Percentiles rank a stretch among this genome's conserved stretches.
Evolutionary conservation across 2,329 filamentous ascomycete species (phyloP).

Genomic region (Monilinia aucupariae): DNA sequence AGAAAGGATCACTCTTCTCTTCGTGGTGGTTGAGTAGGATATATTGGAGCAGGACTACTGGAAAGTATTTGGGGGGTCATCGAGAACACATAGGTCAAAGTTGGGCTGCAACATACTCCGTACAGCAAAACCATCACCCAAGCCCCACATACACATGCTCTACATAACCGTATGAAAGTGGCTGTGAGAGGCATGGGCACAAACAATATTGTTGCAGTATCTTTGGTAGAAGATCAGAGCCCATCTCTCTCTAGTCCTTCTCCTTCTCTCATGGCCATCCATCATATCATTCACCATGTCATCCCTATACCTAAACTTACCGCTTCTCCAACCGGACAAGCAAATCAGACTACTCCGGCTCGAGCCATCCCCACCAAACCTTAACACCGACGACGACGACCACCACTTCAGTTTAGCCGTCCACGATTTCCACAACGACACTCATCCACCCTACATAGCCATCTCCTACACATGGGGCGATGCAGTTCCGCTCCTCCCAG

Average conservation of each 20-base stretch:
- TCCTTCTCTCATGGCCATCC: background rate
- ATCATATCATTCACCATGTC: background rate
- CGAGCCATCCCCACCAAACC: background rate
- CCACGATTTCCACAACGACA: background rate
- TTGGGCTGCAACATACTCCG: too few species aligned
- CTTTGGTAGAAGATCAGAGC: background rate
- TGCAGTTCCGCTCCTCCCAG: background rate
- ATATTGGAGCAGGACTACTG: too few species aligned
- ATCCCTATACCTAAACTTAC: background rate
- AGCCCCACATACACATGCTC: conserved; percentile 10
- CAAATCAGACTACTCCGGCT: conserved; percentile 9
- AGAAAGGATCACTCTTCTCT: too few species aligned
- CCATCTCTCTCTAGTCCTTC: background rate
- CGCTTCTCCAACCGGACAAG: background rate
- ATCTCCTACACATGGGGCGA: conserved; percentile 10
- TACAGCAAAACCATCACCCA: too few species aligned
- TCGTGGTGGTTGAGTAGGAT: too few species aligned
- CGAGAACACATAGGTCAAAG: too few species aligned
- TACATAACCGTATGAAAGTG: too few species aligned
- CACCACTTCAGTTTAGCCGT: conserved; percentile 3
- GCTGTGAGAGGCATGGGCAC: conserved; percentile 1
- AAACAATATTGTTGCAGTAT: background rate
- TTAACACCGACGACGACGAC: background rate
- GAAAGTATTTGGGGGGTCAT: too few species aligned
- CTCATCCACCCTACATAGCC: background rate